phyloP scores from a whole-genome alignment of 768 basidiomycete species.

The Suillus weaverae region DNA sequence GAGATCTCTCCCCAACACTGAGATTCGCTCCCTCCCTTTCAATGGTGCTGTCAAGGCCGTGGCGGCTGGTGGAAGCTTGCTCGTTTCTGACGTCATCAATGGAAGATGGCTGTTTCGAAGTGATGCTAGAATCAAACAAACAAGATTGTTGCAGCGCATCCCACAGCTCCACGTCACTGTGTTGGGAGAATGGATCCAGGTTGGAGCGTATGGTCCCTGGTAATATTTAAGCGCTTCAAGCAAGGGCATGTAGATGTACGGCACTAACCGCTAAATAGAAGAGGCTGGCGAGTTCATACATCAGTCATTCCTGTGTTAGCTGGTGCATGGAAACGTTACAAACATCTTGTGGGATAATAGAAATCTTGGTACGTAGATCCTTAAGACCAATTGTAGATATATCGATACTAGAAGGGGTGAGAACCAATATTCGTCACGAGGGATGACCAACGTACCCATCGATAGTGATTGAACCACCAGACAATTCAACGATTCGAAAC shows the following conservation, averaged over 20 bases:
- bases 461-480: constrained; percentile 56
- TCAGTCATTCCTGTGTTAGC: neutral
- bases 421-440: neutral
- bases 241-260: constrained; percentile 18
- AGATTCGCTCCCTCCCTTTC: constrained; percentile 56
- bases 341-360: constrained; percentile 72
- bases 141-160: constrained; percentile 82
- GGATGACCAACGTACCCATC: constrained; percentile 47
- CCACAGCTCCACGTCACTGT: constrained; percentile 79
- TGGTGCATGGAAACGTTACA: constrained; percentile 18
- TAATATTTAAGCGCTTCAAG: constrained; percentile 25
- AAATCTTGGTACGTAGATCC: constrained; percentile 57
- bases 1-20: constrained; percentile 45
- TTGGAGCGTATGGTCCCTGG: constrained; percentile 77
- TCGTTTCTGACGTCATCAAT: constrained; percentile 15
- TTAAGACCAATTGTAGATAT: constrained; percentile 49
- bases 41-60: constrained; percentile 50
- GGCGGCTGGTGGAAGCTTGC: constrained; percentile 31
- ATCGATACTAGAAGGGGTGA: constrained; percentile 38
- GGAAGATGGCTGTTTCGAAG: constrained; percentile 11
- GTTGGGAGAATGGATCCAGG: constrained; percentile 79
- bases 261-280: constrained; percentile 53
- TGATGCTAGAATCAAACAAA: constrained; percentile 55
- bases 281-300: constrained; percentile 39
- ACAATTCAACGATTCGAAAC: constrained; percentile 68